These are phyloP conservation scores for Knufia petricola DNA, from an alignment of 2,329 filamentous ascomycete genomes.

Conservation along the genomic window DNA sequence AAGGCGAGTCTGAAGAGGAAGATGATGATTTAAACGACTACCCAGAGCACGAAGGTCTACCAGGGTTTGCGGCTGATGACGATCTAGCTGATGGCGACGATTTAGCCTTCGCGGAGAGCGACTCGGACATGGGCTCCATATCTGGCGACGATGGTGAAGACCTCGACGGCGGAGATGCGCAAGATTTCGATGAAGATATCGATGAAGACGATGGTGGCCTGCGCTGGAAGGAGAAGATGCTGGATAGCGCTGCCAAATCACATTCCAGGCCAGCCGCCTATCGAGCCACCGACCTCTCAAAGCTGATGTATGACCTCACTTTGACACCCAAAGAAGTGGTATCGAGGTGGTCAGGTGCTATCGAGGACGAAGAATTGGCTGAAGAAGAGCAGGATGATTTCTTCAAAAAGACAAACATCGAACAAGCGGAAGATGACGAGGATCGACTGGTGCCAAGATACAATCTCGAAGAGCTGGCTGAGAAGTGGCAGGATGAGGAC, in stretches of 20 bases:
- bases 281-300: slow-evolving; percentile 70
- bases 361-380: slow-evolving; percentile 46
- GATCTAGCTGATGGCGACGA: slow-evolving; percentile 55
- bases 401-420: slow-evolving; percentile 47
- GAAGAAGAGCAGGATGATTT: slow-evolving; percentile 59
- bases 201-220: slow-evolving; percentile 62
- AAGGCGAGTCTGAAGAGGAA: slow-evolving; percentile 46
- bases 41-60: slow-evolving; percentile 35
- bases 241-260: slow-evolving; percentile 61
- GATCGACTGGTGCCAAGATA: slow-evolving; percentile 70
- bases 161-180: slow-evolving; percentile 41
- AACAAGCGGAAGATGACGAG: slow-evolving; percentile 48
- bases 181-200: slow-evolving; percentile 44
- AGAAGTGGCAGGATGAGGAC: slow-evolving; percentile 75
- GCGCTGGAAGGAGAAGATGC: slow-evolving; percentile 82
- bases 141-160: slow-evolving; percentile 52
- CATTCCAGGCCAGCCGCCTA: slow-evolving; percentile 63
- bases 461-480: slow-evolving; percentile 69
- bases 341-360: slow-evolving; percentile 67
- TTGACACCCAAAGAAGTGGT: slow-evolving; percentile 67
- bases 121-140: slow-evolving; percentile 88
- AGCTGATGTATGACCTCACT: slow-evolving; percentile 78
- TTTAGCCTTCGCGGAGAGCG: slow-evolving; percentile 86
- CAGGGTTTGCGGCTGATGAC: slow-evolving; percentile 31
- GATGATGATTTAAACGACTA: slow-evolving; percentile 33